Conservation (phyloP, 129 eudicot genomes). For the Flaveria brownii region DNA sequence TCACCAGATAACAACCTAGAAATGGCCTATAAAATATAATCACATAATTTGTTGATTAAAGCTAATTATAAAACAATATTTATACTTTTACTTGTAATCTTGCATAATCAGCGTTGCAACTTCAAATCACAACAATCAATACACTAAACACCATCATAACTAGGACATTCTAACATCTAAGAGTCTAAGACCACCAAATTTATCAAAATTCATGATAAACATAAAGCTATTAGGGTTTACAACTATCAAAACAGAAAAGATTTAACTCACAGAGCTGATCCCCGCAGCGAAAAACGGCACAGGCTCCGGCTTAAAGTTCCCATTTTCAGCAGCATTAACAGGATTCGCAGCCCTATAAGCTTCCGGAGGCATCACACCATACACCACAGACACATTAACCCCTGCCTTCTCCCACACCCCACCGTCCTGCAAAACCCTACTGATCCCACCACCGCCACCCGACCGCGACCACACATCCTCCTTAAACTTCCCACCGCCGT, state of each 20-base stretch:
- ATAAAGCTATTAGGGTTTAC: background rate
- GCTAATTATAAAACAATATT: no score
- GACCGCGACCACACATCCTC: constrained; percentile 98
- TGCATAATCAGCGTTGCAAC: no score
- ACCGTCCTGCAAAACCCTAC: constrained; percentile 94
- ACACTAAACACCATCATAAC: background rate
- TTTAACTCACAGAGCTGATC: constrained; percentile 68
- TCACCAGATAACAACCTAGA: no score
- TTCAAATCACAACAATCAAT: background rate
- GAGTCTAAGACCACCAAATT: background rate
- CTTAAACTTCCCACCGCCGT: constrained; percentile 77
- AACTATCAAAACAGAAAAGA: background rate
- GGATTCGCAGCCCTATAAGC: constrained; percentile 97
- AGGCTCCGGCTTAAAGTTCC: constrained; percentile 66
- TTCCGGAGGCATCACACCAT: constrained; percentile 98
- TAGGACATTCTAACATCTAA: no score
- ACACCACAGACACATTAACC: constrained; percentile 91
- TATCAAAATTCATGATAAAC: background rate
- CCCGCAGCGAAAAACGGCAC: constrained; percentile 99
- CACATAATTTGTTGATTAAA: no score
- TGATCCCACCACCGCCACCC: constrained; percentile 99
- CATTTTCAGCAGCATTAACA: constrained; percentile 40
- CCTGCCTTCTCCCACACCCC: constrained; percentile 95
- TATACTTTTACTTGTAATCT: no score
- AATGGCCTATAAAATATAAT: no score